Conservation (phyloP, 805 yeast genomes). For the Zygosaccharomyces bisporus region DNA sequence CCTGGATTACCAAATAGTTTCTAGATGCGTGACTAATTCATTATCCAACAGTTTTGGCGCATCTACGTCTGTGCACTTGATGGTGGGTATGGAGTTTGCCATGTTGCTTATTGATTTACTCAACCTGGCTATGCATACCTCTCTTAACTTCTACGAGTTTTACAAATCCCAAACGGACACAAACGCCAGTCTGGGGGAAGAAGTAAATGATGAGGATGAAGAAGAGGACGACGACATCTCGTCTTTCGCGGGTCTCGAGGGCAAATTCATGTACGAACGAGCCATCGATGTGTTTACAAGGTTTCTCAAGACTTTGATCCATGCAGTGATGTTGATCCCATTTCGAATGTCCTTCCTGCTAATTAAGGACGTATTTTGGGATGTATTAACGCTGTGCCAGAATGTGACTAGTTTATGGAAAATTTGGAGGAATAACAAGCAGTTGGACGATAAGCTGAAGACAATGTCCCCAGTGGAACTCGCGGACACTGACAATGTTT, state of each 20-base stretch:
- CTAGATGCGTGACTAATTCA: slow-evolving; percentile 47
- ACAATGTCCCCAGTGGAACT: slow-evolving; percentile 65
- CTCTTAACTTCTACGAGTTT: slow-evolving; percentile 51
- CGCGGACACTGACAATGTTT: slow-evolving; percentile 57
- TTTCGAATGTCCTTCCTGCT: slow-evolving; percentile 45
- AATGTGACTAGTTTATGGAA: slow-evolving; percentile 39
- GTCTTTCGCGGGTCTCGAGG: slow-evolving; percentile 54
- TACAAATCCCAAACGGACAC: slow-evolving; percentile 13
- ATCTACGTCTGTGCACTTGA: slow-evolving; percentile 52
- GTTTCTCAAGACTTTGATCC: slow-evolving; percentile 44
- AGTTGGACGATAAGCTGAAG: slow-evolving; percentile 58
- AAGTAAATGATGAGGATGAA: slow-evolving; percentile 14
- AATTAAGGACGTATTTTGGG: slow-evolving; percentile 47
- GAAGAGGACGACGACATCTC: slow-evolving; percentile 47
- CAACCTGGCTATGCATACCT: slow-evolving; percentile 22
- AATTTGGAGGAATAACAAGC: slow-evolving; percentile 46
- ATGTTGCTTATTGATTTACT: slow-evolving; percentile 54
- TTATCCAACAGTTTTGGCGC: slow-evolving; percentile 37
- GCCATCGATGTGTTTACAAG: slow-evolving; percentile 52
- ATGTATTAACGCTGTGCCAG: slow-evolving; percentile 33
- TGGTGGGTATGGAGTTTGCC: slow-evolving; percentile 75
- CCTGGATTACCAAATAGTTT: slow-evolving; percentile 52
- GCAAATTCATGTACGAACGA: slow-evolving; percentile 56
- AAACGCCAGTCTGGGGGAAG: neutral
- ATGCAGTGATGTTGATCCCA: slow-evolving; percentile 46